These are phyloP conservation scores for Bryopsis sp. DNA, from an alignment of 139 green algal genomes.

Conservation along the genomic window DNA sequence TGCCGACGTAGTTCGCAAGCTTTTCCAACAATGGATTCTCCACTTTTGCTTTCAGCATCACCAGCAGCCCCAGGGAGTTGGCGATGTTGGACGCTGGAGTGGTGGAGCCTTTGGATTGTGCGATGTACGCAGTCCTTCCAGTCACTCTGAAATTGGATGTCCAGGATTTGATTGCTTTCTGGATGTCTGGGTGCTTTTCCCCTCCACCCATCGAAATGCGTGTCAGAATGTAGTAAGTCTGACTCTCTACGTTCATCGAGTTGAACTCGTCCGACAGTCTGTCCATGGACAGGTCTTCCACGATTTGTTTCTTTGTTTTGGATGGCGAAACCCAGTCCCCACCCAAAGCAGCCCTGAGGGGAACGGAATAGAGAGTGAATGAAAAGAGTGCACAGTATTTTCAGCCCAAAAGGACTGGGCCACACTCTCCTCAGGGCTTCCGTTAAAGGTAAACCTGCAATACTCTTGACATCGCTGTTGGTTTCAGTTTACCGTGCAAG, in stretches of 20 bases:
- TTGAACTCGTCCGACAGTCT: background rate
- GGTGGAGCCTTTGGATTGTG: background rate
- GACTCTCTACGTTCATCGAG: background rate
- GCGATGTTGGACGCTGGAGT: background rate
- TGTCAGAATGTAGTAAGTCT: slow-evolving; percentile 9
- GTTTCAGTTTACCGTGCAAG: too few relatives aligned
- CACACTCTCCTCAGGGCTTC: too few relatives aligned
- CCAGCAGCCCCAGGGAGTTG: background rate
- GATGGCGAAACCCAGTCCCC: background rate
- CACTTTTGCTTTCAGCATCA: background rate
- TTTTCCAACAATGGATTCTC: background rate
- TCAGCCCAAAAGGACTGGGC: too few relatives aligned
- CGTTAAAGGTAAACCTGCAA: too few relatives aligned
- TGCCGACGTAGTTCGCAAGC: slow-evolving; percentile 1
- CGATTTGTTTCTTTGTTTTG: background rate
- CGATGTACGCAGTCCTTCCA: slow-evolving; percentile 12
- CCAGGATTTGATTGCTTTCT: background rate
- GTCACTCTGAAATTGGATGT: background rate
- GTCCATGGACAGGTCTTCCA: slow-evolving; percentile 8
- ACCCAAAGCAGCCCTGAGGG: slow-evolving; percentile 4
- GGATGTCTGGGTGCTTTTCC: background rate
- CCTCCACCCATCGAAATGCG: background rate
- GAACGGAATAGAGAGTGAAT: too few relatives aligned
- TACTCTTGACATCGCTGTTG: too few relatives aligned
- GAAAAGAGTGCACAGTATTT: too few relatives aligned